Conservation (phyloP, 164 flowering plant species). For the Vitis riparia region DNA sequence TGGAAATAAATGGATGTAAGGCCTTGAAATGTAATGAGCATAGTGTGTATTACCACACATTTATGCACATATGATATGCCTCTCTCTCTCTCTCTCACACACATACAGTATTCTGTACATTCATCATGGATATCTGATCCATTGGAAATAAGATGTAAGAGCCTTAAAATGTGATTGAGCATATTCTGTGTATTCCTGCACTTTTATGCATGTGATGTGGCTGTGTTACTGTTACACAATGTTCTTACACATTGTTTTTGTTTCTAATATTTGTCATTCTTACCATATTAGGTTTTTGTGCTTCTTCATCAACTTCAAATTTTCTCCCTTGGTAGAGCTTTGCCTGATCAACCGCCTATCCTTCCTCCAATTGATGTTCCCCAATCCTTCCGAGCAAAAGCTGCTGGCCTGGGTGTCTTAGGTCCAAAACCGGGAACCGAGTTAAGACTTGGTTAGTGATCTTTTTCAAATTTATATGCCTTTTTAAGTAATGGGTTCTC, state of each 20-base stretch:
- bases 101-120: no score
- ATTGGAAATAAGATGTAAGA: no score
- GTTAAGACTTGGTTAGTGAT: conserved; percentile 66
- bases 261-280: conserved; percentile 8
- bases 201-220: not conserved
- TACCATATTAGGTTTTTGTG: conserved; percentile 63
- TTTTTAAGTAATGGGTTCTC: not conserved
- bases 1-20: no score
- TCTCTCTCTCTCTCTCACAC: no score
- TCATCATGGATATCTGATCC: no score
- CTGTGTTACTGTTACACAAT: not conserved
- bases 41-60: no score
- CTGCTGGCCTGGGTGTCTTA: conserved; percentile 58
- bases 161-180: not conserved
- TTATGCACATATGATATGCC: no score
- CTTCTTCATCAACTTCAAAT: conserved; percentile 83
- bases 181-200: not conserved
- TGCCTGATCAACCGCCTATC: conserved; percentile 82
- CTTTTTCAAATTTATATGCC: not conserved
- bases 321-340: conserved; percentile 62
- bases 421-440: conserved; percentile 80
- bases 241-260: not conserved
- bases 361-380: conserved; percentile 37
- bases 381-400: conserved; percentile 58
- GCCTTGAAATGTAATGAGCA: no score